A percentile compares a stretch with the other conserved stretches of the same genome.
phyloP scores from a whole-genome alignment of 306 rosid species.

The Prunus mira region DNA sequence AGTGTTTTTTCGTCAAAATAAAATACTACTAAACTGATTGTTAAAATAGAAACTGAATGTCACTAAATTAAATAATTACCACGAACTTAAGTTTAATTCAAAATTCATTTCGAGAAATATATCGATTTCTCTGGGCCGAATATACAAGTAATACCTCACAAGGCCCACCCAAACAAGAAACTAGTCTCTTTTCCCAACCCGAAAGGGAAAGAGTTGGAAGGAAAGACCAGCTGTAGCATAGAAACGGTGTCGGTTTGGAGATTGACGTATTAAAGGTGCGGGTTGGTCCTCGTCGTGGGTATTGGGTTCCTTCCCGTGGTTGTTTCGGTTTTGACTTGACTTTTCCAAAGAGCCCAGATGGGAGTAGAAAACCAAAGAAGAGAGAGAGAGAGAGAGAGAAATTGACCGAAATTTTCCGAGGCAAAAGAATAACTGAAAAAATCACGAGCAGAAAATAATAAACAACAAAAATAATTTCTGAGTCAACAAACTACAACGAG shows the following conservation, averaged over 20 bases:
- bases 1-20: no score
- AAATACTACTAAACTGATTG: no score
- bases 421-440: conserved; percentile 3
- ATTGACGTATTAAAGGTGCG: neutral
- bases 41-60: no score
- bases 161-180: no score
- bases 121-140: no score
- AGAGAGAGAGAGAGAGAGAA: neutral
- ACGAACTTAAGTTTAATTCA: no score
- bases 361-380: neutral
- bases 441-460: neutral
- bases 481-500: conserved; percentile 40
- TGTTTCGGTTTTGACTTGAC: conserved; percentile 7
- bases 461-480: conserved; percentile 1
- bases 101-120: no score
- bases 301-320: neutral
- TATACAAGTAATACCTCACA: no score
- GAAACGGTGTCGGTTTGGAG: neutral
- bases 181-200: no score
- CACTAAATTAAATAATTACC: no score
- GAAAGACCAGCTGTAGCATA: neutral
- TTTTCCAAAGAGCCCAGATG: neutral
- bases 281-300: neutral
- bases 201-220: neutral
- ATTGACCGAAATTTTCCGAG: conserved; percentile 3